These are phyloP conservation scores for Claviceps digitariae DNA, from an alignment of 2,329 filamentous ascomycete species.

Conservation along the genomic window DNA sequence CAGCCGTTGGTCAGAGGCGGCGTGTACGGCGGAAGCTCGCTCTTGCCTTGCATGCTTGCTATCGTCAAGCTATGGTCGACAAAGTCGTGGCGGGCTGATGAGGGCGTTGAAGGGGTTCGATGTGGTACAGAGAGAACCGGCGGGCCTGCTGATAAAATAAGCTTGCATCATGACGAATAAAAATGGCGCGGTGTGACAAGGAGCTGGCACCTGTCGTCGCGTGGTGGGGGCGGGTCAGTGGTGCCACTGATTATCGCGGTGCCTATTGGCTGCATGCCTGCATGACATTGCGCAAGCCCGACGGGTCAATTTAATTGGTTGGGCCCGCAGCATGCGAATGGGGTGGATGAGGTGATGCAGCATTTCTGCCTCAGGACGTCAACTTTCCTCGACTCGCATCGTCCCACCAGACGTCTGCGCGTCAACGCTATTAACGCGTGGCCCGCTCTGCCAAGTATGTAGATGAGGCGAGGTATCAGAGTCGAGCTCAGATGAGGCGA, in stretches of 20 bases:
- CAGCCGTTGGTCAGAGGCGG: constrained; percentile 10
- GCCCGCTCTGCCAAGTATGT: no score
- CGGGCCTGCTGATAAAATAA: neutral
- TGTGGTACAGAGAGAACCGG: neutral
- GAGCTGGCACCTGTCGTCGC: no score
- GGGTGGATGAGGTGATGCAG: no score
- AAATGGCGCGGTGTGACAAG: neutral
- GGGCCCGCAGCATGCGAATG: neutral
- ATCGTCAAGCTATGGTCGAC: neutral
- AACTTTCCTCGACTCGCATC: neutral
- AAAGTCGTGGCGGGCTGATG: no score
- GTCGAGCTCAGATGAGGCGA: no score
- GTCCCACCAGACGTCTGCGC: neutral
- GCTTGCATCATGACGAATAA: neutral
- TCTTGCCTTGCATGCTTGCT: constrained; percentile 26
- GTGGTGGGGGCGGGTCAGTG: no score
- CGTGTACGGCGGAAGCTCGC: constrained; percentile 31
- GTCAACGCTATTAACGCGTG: no score
- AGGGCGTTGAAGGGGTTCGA: no score
- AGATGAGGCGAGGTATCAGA: no score
- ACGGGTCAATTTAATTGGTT: neutral
- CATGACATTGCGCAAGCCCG: no score
- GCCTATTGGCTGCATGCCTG: no score
- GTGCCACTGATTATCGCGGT: no score
- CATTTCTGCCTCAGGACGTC: neutral